Conservation (phyloP, 2,329 filamentous ascomycete species). For the Orbilia oligospora region DNA sequence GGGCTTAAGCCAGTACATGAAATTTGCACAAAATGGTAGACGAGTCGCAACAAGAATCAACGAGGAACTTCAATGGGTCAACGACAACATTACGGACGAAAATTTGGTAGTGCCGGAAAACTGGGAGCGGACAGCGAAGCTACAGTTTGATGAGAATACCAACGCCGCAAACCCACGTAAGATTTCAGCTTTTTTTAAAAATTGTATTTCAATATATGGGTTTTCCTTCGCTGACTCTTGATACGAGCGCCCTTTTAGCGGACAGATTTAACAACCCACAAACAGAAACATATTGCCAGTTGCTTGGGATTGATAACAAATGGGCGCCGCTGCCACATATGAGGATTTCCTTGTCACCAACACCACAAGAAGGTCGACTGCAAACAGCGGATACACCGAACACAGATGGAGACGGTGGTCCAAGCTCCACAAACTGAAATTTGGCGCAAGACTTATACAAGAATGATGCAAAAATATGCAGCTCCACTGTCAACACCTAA, state of each 20-base stretch:
- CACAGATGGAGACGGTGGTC: not conserved
- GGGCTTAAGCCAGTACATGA: constrained; percentile 73
- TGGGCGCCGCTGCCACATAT: constrained; percentile 32
- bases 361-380: not conserved
- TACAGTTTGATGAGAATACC: constrained; percentile 74
- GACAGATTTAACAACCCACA: constrained; percentile 88
- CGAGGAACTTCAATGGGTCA: constrained; percentile 81
- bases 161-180: constrained; percentile 74
- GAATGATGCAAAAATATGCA: too few species aligned
- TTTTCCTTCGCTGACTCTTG: not conserved
- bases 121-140: constrained; percentile 82
- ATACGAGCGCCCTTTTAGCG: constrained; percentile 1
- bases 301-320: constrained; percentile 82
- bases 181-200: not conserved
- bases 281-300: constrained; percentile 82
- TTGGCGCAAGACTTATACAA: too few species aligned
- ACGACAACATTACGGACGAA: constrained; percentile 76
- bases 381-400: constrained; percentile 7
- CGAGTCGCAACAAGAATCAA: constrained; percentile 78
- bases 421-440: too few species aligned
- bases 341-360: constrained; percentile 32
- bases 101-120: constrained; percentile 81
- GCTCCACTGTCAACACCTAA: too few species aligned
- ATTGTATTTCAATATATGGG: too few species aligned
- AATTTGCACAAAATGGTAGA: constrained; percentile 71